Evolutionary conservation across 805 yeast species (phyloP).

Genomic region (Ogataea saltuana): DNA sequence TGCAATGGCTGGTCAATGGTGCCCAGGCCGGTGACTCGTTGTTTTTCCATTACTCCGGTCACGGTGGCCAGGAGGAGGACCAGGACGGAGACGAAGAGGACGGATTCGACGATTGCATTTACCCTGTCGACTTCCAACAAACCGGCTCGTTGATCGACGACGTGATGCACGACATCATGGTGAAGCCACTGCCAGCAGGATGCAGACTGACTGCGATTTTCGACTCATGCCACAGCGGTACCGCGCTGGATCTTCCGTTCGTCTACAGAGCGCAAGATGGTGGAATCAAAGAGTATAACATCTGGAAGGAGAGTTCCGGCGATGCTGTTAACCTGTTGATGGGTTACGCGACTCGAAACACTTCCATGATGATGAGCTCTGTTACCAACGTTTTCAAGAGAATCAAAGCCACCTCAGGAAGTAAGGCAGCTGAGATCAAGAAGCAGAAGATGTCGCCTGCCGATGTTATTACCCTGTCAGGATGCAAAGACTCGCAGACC

Average conservation of each 20-base stretch:
- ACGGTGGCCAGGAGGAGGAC: slow-evolving; percentile 76
- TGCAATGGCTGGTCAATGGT: slow-evolving; percentile 76
- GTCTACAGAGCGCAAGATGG: slow-evolving; percentile 77
- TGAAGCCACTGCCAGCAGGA: slow-evolving; percentile 67
- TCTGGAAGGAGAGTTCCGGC: slow-evolving; percentile 72
- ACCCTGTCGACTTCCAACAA: slow-evolving; percentile 50
- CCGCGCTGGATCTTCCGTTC: slow-evolving; percentile 78
- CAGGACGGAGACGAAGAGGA: slow-evolving; percentile 40
- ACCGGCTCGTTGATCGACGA: slow-evolving; percentile 76
- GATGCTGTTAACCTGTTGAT: slow-evolving; percentile 61
- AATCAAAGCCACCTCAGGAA: slow-evolving; percentile 34
- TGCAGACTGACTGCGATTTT: slow-evolving; percentile 76
- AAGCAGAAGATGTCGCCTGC: slow-evolving; percentile 70
- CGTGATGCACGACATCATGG: slow-evolving; percentile 69
- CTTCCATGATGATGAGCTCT: slow-evolving; percentile 42
- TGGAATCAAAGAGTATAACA: slow-evolving; percentile 74
- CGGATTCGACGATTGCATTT: slow-evolving; percentile 40
- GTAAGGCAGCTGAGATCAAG: slow-evolving; percentile 42
- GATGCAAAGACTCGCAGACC: slow-evolving; percentile 83
- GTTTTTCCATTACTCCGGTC: slow-evolving; percentile 85
- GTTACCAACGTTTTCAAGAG: slow-evolving; percentile 38
- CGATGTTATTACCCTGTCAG: slow-evolving; percentile 73
- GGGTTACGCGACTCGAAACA: slow-evolving; percentile 62
- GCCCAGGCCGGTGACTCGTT: slow-evolving; percentile 78
- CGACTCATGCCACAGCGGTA: slow-evolving; percentile 87